These are phyloP conservation scores for Eucalyptus shirleyi DNA, from an alignment of 345 rosid genomes.

Conservation along the genomic window DNA sequence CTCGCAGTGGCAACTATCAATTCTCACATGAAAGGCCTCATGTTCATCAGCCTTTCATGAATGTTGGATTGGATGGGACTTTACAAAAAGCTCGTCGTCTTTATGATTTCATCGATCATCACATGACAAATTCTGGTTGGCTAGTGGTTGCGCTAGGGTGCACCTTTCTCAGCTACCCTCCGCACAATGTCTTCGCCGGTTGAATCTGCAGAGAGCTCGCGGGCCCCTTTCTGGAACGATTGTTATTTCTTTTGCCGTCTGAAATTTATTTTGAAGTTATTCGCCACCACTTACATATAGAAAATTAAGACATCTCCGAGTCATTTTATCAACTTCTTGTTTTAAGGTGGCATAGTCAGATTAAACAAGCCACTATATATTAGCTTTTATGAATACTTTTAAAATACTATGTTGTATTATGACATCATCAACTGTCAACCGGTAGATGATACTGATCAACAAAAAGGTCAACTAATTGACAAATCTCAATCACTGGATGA, in stretches of 20 bases:
- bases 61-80: not conserved
- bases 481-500: not conserved
- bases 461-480: not conserved
- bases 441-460: not conserved
- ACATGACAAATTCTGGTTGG: not conserved
- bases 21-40: not conserved
- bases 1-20: not conserved
- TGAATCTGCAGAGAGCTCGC: not conserved
- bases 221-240: not conserved
- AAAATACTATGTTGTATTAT: not conserved
- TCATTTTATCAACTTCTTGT: not conserved
- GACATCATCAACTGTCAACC: not conserved
- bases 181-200: not conserved
- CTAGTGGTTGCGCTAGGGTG: not conserved
- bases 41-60: not conserved
- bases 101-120: not conserved
- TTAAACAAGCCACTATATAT: not conserved
- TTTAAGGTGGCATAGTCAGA: not conserved
- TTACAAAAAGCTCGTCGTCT: not conserved
- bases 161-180: not conserved
- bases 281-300: not conserved
- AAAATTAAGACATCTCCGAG: not conserved
- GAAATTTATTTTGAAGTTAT: not conserved
- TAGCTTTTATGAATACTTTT: not conserved
- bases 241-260: not conserved